These are phyloP conservation scores for Artemisia tridentata DNA, from an alignment of 129 eudicot species.

Conservation along the genomic window DNA sequence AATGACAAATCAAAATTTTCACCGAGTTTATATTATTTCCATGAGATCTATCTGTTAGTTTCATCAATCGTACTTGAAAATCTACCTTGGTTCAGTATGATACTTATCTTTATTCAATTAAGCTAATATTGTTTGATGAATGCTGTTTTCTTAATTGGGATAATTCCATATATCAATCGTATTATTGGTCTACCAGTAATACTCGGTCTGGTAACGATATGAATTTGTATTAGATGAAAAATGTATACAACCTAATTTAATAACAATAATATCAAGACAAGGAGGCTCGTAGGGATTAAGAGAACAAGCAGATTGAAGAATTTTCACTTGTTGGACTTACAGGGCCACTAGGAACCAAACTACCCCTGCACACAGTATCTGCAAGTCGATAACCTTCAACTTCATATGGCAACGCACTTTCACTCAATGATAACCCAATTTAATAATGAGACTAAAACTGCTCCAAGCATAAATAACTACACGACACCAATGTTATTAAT, in stretches of 20 bases:
- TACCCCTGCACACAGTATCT: background rate
- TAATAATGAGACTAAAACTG: background rate
- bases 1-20: background rate
- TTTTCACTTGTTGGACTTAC: background rate
- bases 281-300: background rate
- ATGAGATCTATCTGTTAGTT: background rate
- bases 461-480: slow-evolving; percentile 8
- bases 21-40: background rate
- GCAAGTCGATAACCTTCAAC: slow-evolving; percentile 9
- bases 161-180: background rate
- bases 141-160: slow-evolving; percentile 6
- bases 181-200: background rate
- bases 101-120: background rate
- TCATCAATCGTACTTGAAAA: background rate
- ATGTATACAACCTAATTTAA: background rate
- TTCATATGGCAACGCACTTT: background rate
- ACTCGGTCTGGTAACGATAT: background rate
- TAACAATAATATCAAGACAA: background rate
- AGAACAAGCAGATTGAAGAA: background rate
- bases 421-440: background rate
- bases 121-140: background rate
- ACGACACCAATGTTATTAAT: background rate
- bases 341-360: background rate
- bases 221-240: too few species aligned
- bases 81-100: background rate